Base-by-base conservation (phyloP, 495 filamentous ascomycete species). In the Penicillium nucicola region DNA sequence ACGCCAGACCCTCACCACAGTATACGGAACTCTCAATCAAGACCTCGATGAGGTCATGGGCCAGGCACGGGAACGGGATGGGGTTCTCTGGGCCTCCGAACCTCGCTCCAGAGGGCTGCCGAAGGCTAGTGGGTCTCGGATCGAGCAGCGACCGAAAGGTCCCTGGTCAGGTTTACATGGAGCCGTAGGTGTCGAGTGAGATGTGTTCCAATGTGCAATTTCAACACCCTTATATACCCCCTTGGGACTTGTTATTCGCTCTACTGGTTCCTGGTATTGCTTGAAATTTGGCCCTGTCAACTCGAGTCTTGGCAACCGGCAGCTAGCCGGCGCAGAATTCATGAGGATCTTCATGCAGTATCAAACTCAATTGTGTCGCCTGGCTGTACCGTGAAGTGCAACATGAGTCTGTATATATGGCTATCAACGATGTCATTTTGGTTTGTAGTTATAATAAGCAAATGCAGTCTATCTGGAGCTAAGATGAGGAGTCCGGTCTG, bases 101-200 rank as follows among this genome's bases (percentile, higher is more conserved):
- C 64, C 61, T 53, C 62, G 51, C 31, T 60, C 62, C 25, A 52
- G 60, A 51, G 56, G 52, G 38, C 55, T 45, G 20, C 38, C 53
- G 30, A 63, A 52, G 31, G 20, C 50, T 19, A 49, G 54, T 55
- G 61, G 50, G 52, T 48, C 57, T 45, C 63, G 58, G n/a, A 37
- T 39, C 30, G 57, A 68, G 35, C 57, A 53, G 43, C 53, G 60
- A 37, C 42, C 61, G 13, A 66, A 58, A 25, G 72, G 71, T 3
- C 72, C 72, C 6, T 77, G 72, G 72, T 49, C 64, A 17, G 50
- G 54, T 12, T 53, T 77, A 46, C 60, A 71, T 57, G 74, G 72
- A 14, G 50, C 49, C 17, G 53, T 77, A 25, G 73, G 69, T 11
- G 31, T 71, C 7, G 57, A 52, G 40, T 62, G 57, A 48, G 22